Evolutionary conservation across 768 basidiomycete genomes (phyloP), one percentile per base, ranked within the genome.

Genomic region (Rhodotorula kratochvilovae): DNA sequence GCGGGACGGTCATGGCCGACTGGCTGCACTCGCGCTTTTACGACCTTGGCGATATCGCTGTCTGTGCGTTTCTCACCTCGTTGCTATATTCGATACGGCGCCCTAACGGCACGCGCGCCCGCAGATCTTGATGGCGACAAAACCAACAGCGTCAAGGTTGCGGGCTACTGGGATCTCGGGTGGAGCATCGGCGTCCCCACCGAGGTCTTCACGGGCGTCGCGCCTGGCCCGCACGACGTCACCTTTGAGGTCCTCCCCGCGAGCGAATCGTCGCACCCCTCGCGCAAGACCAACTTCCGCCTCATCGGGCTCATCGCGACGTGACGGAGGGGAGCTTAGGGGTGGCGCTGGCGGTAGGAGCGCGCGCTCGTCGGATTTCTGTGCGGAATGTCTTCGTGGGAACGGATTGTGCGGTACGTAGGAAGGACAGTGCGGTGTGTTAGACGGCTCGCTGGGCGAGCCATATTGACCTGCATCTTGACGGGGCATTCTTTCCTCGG

Each of bases 121-220:
- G 45, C 63, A 74, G 73, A 64, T 25, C 53, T 74, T 29, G 70
- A 74, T 39, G 58, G 42, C 29, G 61, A 71, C 50, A 53, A 39
- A 4, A n/a, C 59, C 21, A 43, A 43, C 21, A 66, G 57, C n/a
- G 60, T 61, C 45, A n/a, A 36, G 25, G 59, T 74, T 48, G 42
- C 66, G 42, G 70, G 73, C 12, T 71, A 39, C n/a, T 71, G 70
- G 70, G 55, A 68, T 60, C 46, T 74, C 8, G 70, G 70, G 8
- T 70, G 69, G 70, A 59, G 55, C 19, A 74, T 74, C 57, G 73
- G 73, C 31, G 73, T 74, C 0, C 73, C 73, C 42, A 65, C 63
- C 13, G 61, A 58, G 51, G 33, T 71, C 54, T 74, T 74, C 43
- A 29, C 23, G 10, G 17, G 10, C 16, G 42, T 74, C 39, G 16